phyloP scores from a whole-genome alignment of 495 filamentous ascomycete species.

The Tuber microsphaerosporum region DNA sequence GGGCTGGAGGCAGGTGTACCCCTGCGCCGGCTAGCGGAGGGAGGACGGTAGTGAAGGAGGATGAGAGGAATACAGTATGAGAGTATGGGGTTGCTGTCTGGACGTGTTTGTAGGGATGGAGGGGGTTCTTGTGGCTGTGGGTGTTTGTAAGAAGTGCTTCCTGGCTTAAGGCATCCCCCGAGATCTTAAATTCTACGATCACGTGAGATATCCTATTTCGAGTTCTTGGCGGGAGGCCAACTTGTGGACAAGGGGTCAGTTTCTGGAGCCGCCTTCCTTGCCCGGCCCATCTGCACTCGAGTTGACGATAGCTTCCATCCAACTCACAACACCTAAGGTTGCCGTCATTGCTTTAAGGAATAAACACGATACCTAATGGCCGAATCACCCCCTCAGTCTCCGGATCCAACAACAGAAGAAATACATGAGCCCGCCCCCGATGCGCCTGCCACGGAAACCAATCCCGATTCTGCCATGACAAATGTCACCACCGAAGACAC shows the following conservation, averaged over 20 bases:
- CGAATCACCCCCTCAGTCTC: not conserved
- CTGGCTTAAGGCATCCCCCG: not conserved
- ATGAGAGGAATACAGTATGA: not conserved
- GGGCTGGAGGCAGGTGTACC: not conserved
- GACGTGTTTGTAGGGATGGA: not conserved
- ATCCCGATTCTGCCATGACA: not conserved
- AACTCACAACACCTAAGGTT: not conserved
- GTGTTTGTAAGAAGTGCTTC: not conserved
- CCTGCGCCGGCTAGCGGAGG: not conserved
- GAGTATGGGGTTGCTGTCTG: not conserved
- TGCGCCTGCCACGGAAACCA: not conserved
- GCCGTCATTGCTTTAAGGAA: not conserved
- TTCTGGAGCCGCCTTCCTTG: not conserved
- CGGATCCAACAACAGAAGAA: not conserved
- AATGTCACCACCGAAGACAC: constrained; percentile 1
- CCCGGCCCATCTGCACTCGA: not conserved
- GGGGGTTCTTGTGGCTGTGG: not conserved
- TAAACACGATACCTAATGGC: not conserved
- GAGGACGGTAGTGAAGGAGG: not conserved
- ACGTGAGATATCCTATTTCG: not conserved
- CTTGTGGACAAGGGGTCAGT: not conserved
- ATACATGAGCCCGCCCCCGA: not conserved
- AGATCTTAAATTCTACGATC: not conserved
- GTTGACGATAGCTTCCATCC: not conserved
- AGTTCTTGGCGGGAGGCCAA: not conserved